Evolutionary conservation across 768 basidiomycete genomes (phyloP).

Genomic region (Fistulinella prunicolor): DNA sequence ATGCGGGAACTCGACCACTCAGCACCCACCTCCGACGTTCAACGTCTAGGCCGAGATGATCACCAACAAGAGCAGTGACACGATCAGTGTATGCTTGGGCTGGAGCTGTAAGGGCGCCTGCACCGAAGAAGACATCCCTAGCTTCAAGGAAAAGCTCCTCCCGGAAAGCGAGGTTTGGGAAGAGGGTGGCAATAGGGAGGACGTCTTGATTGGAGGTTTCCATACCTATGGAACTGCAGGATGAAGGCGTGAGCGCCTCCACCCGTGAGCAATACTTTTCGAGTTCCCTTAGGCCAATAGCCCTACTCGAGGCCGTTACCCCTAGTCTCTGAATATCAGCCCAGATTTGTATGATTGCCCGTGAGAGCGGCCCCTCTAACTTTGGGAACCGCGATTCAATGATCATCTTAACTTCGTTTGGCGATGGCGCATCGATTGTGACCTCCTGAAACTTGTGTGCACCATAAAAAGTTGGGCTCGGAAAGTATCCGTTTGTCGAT

Average conservation of each 20-base stretch:
- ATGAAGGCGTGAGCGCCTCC: slow-evolving; percentile 54
- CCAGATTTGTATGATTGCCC: slow-evolving; percentile 69
- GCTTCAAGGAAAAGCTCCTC: slow-evolving; percentile 90
- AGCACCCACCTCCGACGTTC: slow-evolving; percentile 75
- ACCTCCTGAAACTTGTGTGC: slow-evolving; percentile 82
- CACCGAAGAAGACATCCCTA: slow-evolving; percentile 88
- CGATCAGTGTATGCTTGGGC: slow-evolving; percentile 48
- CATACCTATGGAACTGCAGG: slow-evolving; percentile 43
- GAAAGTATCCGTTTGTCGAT: slow-evolving; percentile 46
- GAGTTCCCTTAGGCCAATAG: slow-evolving; percentile 75
- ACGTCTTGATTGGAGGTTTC: slow-evolving; percentile 22
- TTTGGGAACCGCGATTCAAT: slow-evolving; percentile 63
- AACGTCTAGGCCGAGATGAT: slow-evolving; percentile 59
- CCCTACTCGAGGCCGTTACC: slow-evolving; percentile 49
- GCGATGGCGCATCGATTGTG: slow-evolving; percentile 54
- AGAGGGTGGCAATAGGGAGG: slow-evolving; percentile 42
- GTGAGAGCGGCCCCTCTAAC: slow-evolving; percentile 48
- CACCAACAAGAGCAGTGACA: slow-evolving; percentile 54
- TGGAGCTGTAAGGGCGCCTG: slow-evolving; percentile 50
- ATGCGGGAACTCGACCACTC: slow-evolving; percentile 58
- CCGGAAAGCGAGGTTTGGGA: slow-evolving; percentile 71
- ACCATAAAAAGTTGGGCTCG: slow-evolving; percentile 73
- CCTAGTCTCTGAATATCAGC: slow-evolving; percentile 51
- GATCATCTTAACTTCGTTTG: slow-evolving; percentile 68
- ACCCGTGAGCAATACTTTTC: slow-evolving; percentile 82